Base-by-base conservation (phyloP, 139 green algal genomes). In the Pedinophyceae sp. region DNA sequence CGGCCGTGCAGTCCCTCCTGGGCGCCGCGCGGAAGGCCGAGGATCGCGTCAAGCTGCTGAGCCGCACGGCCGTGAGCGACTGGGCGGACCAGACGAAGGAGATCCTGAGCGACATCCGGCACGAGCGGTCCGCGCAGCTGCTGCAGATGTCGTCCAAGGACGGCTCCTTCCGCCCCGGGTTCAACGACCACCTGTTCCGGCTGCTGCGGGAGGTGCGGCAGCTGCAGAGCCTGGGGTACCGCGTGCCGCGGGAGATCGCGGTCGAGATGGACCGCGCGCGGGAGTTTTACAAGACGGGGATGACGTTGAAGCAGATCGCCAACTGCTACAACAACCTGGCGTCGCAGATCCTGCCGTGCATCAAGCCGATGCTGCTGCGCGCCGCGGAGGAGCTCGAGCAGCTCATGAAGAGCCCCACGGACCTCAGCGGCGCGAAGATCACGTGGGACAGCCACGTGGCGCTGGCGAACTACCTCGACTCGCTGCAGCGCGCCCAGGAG, bases 311-410 rank as follows among this genome's bases (percentile, higher is more conserved):
- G 75, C 74, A 85, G 52, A 43, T 85, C 48, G 83, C 75, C 46
- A 82, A 89, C 69, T 93, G 88, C 49, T 85, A 93, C 79, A 89
- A 89, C 72, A 74, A 86, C 63, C 82, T 87, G 43, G 52, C 61
- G 3, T 81, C 73, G 0, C 66, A 89, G 66, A 89, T 93, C 66
- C 74, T 89, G 10, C 62, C 66, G 0, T 87, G 75, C 62, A 81
- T 89, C 68, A 93, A 93, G 74, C 74, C 75, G 2, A 79, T 89
- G 76, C 73, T 93, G 71, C 70, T 89, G 17, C 63, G 74, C 29
- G 75, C 85, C 46, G 81, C 81, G 7, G 25, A 77, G 40, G 59
- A 80, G 13, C 88, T 90, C 57, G 81, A 90, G 57, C 16, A 23
- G 43, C 50, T 65, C 30, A 52, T 76, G 18, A 78, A 70, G 50